These are phyloP conservation scores for Eucalyptus rudis DNA, from an alignment of 345 rosid genomes.

Conservation along the genomic window DNA sequence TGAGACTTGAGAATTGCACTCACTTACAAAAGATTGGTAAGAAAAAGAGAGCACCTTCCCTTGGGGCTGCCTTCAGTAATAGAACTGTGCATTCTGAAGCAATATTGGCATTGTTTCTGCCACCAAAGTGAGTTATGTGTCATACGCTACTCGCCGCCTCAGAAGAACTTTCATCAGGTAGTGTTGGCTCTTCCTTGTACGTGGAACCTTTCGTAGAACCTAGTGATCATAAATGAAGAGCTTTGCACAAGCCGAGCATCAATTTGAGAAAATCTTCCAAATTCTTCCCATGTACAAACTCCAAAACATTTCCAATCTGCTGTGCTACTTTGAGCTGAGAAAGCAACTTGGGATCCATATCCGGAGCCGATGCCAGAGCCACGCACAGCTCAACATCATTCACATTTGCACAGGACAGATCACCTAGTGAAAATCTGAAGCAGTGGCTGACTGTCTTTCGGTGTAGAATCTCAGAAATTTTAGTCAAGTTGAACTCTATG, in stretches of 20 bases:
- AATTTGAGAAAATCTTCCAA: constrained; percentile 93
- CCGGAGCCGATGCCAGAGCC: fast-evolving
- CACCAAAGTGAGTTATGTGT: constrained; percentile 62
- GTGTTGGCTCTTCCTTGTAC: constrained; percentile 41
- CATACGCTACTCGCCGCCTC: constrained; percentile 32
- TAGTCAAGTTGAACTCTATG: not conserved
- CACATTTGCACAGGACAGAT: no score
- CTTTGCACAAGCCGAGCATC: constrained; percentile 59
- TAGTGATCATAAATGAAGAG: constrained; percentile 60
- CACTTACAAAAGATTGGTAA: constrained; percentile 66
- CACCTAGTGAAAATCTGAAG: no score
- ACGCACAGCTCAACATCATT: no score
- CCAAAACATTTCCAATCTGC: not conserved
- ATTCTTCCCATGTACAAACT: constrained; percentile 56
- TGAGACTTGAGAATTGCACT: constrained; percentile 44
- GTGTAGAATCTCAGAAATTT: fast-evolving
- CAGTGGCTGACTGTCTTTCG: no score
- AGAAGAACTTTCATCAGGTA: constrained; percentile 32
- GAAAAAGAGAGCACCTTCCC: constrained; percentile 79
- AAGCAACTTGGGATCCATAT: no score
- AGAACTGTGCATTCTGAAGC: constrained; percentile 73
- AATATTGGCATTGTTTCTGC: constrained; percentile 36
- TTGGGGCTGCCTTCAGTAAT: constrained; percentile 66
- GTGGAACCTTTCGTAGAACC: constrained; percentile 28
- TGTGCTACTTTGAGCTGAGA: fast-evolving